Percentiles rank a stretch among this genome's conserved stretches.
phyloP scores from a whole-genome alignment of 2,329 filamentous ascomycete species.

The Neofusicoccum sp. region DNA sequence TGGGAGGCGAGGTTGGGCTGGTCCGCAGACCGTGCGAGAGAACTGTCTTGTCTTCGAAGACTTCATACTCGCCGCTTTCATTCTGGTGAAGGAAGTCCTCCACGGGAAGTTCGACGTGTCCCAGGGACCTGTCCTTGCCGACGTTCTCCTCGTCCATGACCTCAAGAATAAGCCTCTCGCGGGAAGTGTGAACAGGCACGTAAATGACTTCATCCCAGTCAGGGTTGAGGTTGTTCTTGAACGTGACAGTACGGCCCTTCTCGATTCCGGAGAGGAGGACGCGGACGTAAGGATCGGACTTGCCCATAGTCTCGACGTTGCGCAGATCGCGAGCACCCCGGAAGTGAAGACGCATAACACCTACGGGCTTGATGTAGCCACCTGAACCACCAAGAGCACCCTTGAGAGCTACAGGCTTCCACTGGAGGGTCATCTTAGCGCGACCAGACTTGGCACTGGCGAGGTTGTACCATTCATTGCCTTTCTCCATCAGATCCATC shows the following conservation, averaged over 20 bases:
- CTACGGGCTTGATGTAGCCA: constrained; percentile 89
- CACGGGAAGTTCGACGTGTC: constrained; percentile 72
- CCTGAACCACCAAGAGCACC: constrained; percentile 74
- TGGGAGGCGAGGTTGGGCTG: constrained; percentile 68
- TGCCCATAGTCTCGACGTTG: constrained; percentile 92
- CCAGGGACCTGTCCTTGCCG: constrained; percentile 85
- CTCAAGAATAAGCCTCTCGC: constrained; percentile 83
- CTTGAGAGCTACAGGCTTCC: constrained; percentile 89
- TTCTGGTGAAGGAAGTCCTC: constrained; percentile 76
- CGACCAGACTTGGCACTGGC: constrained; percentile 77
- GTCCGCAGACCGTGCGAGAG: constrained; percentile 69
- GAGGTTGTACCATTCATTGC: constrained; percentile 94
- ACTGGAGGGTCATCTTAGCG: constrained; percentile 86
- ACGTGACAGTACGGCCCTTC: constrained; percentile 89
- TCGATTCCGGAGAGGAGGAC: constrained; percentile 87
- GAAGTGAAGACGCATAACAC: constrained; percentile 93
- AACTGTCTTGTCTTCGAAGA: constrained; percentile 71
- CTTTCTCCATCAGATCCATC: constrained; percentile 84
- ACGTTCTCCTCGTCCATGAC: constrained; percentile 96
- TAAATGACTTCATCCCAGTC: constrained; percentile 97
- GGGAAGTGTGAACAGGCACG: constrained; percentile 78
- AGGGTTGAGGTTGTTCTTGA: constrained; percentile 91
- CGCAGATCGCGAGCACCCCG: constrained; percentile 77
- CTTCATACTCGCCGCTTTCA: constrained; percentile 75
- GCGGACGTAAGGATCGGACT: constrained; percentile 92